These are phyloP conservation scores for Xylariaceae sp. DNA, from an alignment of 2,329 filamentous ascomycete genomes.

Conservation along the genomic window DNA sequence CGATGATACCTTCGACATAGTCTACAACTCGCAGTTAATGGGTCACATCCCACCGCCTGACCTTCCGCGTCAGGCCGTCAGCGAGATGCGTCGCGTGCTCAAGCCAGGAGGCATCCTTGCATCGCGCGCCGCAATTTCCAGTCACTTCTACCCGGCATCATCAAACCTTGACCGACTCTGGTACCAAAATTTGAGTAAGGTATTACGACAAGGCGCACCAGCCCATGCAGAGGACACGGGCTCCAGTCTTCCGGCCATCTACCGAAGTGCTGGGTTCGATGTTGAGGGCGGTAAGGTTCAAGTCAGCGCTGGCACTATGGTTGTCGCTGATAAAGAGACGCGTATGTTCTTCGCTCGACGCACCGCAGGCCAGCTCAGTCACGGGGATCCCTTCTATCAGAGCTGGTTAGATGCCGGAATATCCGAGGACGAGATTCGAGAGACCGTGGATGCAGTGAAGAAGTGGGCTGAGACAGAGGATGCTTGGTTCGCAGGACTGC, in stretches of 20 bases:
- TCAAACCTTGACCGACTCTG: slow-evolving; percentile 30
- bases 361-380: slow-evolving; percentile 24
- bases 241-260: slow-evolving; percentile 29
- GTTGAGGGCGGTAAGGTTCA: slow-evolving; percentile 25
- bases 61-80: slow-evolving; percentile 28
- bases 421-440: slow-evolving; percentile 32
- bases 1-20: slow-evolving; percentile 39
- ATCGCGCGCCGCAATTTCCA: slow-evolving; percentile 27
- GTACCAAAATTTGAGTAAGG: slow-evolving; percentile 24
- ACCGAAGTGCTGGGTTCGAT: slow-evolving; percentile 31
- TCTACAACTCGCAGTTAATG: slow-evolving; percentile 42
- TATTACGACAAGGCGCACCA: slow-evolving; percentile 16
- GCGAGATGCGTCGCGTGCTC: slow-evolving; percentile 41
- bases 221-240: slow-evolving; percentile 18
- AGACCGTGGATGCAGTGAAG: slow-evolving; percentile 28
- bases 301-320: slow-evolving; percentile 26
- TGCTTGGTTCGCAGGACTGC: slow-evolving; percentile 34
- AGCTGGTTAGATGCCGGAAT: slow-evolving; percentile 36
- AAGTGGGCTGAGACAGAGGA: slow-evolving; percentile 36
- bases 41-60: slow-evolving; percentile 36
- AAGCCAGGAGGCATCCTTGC: slow-evolving; percentile 40
- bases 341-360: slow-evolving; percentile 28
- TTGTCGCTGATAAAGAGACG: slow-evolving; percentile 26
- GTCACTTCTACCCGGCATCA: slow-evolving; percentile 32
- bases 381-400: slow-evolving; percentile 29